Percentiles rank a stretch among this genome's conserved stretches.
Conservation (phyloP, 495 filamentous ascomycete species). For the Bathelium albidoporum region DNA sequence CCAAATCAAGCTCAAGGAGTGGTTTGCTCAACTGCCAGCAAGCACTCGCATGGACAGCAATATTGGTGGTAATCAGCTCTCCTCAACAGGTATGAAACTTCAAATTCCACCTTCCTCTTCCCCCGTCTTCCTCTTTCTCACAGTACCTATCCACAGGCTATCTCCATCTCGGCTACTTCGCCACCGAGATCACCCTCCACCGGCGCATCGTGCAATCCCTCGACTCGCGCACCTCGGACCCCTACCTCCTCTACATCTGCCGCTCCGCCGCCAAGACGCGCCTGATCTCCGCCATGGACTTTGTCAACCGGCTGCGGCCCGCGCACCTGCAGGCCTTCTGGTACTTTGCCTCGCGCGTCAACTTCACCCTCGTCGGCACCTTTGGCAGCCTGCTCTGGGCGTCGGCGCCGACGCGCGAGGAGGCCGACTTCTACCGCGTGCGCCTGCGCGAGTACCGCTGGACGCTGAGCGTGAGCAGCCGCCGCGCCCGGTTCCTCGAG, state of each 20-base stretch:
- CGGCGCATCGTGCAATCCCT: conserved; percentile 69
- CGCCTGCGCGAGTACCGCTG: conserved; percentile 83
- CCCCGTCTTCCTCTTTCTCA: neutral
- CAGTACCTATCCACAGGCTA: conserved; percentile 44
- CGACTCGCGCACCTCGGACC: conserved; percentile 36
- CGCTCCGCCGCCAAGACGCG: conserved; percentile 80
- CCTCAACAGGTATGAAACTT: conserved; percentile 32
- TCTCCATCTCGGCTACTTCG: conserved; percentile 75
- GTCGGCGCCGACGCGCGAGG: conserved; percentile 73
- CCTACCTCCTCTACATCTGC: conserved; percentile 84
- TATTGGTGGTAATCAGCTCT: conserved; percentile 29
- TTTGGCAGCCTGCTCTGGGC: conserved; percentile 78
- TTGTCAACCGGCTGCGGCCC: conserved; percentile 32
- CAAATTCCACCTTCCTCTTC: neutral
- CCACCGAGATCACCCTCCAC: conserved; percentile 76
- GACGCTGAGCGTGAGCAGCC: conserved; percentile 78
- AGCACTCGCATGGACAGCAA: conserved; percentile 54
- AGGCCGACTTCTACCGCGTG: conserved; percentile 89
- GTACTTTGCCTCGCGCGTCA: conserved; percentile 73
- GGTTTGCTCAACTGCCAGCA: conserved; percentile 58
- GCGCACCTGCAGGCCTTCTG: conserved; percentile 33
- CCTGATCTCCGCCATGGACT: conserved; percentile 41
- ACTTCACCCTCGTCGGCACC: conserved; percentile 72
- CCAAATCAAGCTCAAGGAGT: conserved; percentile 72
- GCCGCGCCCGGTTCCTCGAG: conserved; percentile 69